These are phyloP conservation scores for Truncatella angustata DNA, from an alignment of 2,329 filamentous ascomycete species.

Conservation along the genomic window DNA sequence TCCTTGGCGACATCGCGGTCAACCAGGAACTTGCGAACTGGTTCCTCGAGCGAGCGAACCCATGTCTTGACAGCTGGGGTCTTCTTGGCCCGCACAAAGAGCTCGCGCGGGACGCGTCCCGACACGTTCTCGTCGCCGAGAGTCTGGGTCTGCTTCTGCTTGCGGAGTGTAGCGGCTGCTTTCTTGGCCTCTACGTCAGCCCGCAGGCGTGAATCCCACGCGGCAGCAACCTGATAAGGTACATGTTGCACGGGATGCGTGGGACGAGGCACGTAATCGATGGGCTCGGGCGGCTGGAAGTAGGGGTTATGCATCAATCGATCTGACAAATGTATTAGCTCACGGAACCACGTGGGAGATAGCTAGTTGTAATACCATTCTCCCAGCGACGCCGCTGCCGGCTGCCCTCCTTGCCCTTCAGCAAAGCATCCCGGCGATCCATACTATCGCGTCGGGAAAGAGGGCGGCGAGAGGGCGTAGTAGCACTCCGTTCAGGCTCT, in stretches of 20 bases:
- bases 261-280: slow-evolving; percentile 80
- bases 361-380: slow-evolving; percentile 63
- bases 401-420: slow-evolving; percentile 89
- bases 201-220: slow-evolving; percentile 43
- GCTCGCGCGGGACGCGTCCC: slow-evolving; percentile 71
- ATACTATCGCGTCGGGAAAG: slow-evolving; percentile 53
- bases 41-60: slow-evolving; percentile 80
- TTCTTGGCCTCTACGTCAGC: slow-evolving; percentile 44
- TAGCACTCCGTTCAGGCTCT: slow-evolving; percentile 22
- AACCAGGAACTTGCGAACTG: slow-evolving; percentile 74
- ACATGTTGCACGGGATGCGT: slow-evolving; percentile 76
- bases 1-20: slow-evolving; percentile 44
- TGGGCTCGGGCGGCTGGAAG: slow-evolving; percentile 74
- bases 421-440: slow-evolving; percentile 66
- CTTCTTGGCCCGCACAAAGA: slow-evolving; percentile 79
- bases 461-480: slow-evolving; percentile 39
- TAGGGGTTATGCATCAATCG: slow-evolving; percentile 84
- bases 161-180: slow-evolving; percentile 34
- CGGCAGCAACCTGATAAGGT: slow-evolving; percentile 79
- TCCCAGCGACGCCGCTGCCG: slow-evolving; percentile 88
- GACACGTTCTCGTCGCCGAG: slow-evolving; percentile 41
- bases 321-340: slow-evolving; percentile 50
- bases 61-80: slow-evolving; percentile 74
- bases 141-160: slow-evolving; percentile 42
- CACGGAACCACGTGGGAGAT: background rate